Base-by-base conservation (phyloP, 805 yeast species). In the Wickerhamomyces sydowiorum region DNA sequence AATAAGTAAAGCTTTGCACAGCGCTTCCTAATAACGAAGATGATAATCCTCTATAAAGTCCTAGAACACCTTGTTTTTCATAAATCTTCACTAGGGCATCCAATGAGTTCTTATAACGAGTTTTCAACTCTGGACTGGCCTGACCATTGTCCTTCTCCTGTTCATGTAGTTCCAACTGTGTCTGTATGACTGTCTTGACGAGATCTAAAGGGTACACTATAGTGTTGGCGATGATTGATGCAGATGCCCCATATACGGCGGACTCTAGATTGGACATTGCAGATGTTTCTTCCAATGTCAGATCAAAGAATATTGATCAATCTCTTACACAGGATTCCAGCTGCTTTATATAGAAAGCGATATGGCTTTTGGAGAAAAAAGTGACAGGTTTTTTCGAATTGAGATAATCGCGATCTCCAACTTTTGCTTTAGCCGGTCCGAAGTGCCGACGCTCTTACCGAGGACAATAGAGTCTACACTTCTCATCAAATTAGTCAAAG, bases 241-340 rank as follows among this genome's bases (percentile, higher is more conserved):
- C 93, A 37, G 82, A 69, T 0, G 95, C 87, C 0, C 95, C 96
- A 38, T 86, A 79, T 14, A 85, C 72, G 0, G 96, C 96, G 54
- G 80, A 78, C 49, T 87, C 95, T 55, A 86, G 37, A 17, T 62
- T 57, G 7, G 76, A 66, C 81, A 75, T n/a, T n/a, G n/a, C n/a
- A n/a, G n/a, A n/a, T 75, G n/a, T 4, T 22, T 22, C 9, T 10
- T 6, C 19, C 30, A 20, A 12, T 27, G 5, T 27, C 8, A 27
- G 15, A 12, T 12, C 15, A 12, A 9, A 12, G 12, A 9, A 10
- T 10, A 18, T 19, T 19, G 15, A 12, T 32, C 9, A 32, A 32
- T 12, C 12, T 24, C 10, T 27, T 27, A 27, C 14, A 27, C 15
- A 14, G 8, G 5, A 9, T 27, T 14, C 15, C 15, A 12, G n/a